Evolutionary conservation across 148 eudicot genomes (phyloP).

Genomic region (Cornus florida): DNA sequence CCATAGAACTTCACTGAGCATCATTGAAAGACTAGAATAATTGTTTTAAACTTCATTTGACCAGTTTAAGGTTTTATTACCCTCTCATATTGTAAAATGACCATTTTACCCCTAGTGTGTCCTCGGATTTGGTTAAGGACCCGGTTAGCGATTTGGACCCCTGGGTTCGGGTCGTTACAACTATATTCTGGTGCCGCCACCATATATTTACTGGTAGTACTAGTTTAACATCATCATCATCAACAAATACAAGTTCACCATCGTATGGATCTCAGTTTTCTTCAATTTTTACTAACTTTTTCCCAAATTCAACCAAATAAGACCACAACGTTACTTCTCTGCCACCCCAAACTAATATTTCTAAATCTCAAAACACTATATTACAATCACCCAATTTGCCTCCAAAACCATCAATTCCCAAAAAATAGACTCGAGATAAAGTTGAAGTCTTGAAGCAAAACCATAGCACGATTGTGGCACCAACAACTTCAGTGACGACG

Average conservation of each 20-base stretch:
- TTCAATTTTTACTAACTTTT: conserved; percentile 42
- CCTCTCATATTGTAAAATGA: too few relatives aligned
- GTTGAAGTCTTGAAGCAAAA: conserved; percentile 32
- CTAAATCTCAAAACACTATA: conserved; percentile 26
- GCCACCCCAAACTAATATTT: background rate
- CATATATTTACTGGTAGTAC: conserved; percentile 26
- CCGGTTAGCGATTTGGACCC: too few relatives aligned
- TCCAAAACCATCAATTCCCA: conserved; percentile 9
- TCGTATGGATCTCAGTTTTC: conserved; percentile 57
- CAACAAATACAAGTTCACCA: conserved; percentile 10
- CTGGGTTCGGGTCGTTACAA: too few relatives aligned
- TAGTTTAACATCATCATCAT: conserved; percentile 9
- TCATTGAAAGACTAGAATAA: too few relatives aligned
- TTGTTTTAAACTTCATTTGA: too few relatives aligned
- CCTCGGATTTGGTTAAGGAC: too few relatives aligned
- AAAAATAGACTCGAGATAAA: conserved; percentile 31
- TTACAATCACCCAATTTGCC: conserved; percentile 18
- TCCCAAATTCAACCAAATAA: conserved; percentile 34
- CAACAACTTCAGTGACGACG: background rate
- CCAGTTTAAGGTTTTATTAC: too few relatives aligned
- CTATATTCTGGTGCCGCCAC: too few relatives aligned
- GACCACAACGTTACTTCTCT: conserved; percentile 6
- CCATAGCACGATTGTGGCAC: conserved; percentile 16
- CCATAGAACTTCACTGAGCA: too few relatives aligned
- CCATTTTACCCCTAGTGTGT: too few relatives aligned